Percentiles rank a stretch among this genome's conserved stretches.
phyloP scores from a whole-genome alignment of 345 rosid species.

The Crucihimalaya himalaica region DNA sequence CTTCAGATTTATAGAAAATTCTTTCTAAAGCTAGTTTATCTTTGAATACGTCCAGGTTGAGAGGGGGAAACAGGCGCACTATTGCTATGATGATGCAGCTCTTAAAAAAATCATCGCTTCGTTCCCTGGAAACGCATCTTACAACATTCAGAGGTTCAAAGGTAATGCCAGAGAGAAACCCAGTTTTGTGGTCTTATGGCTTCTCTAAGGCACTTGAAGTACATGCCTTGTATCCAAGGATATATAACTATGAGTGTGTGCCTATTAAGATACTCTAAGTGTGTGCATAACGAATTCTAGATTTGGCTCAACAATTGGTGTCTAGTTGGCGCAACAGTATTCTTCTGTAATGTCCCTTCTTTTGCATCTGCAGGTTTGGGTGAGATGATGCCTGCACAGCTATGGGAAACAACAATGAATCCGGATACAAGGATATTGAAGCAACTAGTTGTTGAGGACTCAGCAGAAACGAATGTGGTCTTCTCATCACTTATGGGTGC shows the following conservation, averaged over 20 bases:
- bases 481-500: conserved; percentile 92
- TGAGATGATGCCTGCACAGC: conserved; percentile 92
- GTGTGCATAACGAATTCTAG: background rate
- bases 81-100: conserved; percentile 78
- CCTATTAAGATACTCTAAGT: background rate
- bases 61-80: conserved; percentile 78
- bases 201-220: background rate
- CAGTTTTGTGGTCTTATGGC: background rate
- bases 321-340: background rate
- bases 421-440: conserved; percentile 72
- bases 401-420: conserved; percentile 94
- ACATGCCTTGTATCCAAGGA: background rate
- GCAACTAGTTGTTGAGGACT: conserved; percentile 82
- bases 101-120: conserved; percentile 57
- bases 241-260: conserved; percentile 6
- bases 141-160: conserved; percentile 94
- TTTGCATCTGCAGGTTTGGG: conserved; percentile 64
- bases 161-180: conserved; percentile 46
- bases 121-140: conserved; percentile 86
- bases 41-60: conserved; percentile 63
- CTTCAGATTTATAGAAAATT: conserved; percentile 45
- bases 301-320: background rate
- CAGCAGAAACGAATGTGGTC: conserved; percentile 65
- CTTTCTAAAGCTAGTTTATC: conserved; percentile 11
- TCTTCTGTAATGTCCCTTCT: background rate